Conservation (phyloP, 176 grass and related monocot genomes). For the Lolium rigidum region DNA sequence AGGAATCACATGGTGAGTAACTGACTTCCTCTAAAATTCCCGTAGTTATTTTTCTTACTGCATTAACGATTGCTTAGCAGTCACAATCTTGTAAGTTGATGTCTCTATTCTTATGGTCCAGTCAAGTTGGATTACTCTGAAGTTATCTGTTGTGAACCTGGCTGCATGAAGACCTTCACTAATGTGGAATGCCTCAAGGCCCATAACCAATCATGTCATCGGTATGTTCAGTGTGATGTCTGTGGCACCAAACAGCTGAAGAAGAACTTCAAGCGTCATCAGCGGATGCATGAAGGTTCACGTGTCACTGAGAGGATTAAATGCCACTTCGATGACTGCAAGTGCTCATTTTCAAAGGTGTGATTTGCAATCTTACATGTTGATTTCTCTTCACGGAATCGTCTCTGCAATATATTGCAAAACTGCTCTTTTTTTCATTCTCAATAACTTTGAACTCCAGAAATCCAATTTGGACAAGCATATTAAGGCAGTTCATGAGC, state of each 20-base stretch:
- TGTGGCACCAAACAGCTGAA: constrained; percentile 78
- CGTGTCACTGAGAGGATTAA: constrained; percentile 49
- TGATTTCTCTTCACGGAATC: background rate
- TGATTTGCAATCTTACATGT: constrained; percentile 17
- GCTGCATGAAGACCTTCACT: constrained; percentile 66
- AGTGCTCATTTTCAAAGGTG: constrained; percentile 78
- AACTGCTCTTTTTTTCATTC: constrained; percentile 26
- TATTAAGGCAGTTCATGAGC: constrained; percentile 66
- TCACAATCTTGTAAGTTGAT: constrained; percentile 9
- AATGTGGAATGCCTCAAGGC: constrained; percentile 66
- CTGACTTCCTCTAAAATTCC: background rate
- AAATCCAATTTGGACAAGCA: constrained; percentile 78
- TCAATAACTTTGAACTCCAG: constrained; percentile 44
- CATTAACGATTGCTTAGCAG: constrained; percentile 7
- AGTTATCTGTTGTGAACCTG: constrained; percentile 67
- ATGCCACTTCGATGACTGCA: constrained; percentile 68
- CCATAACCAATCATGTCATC: constrained; percentile 66
- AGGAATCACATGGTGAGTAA: constrained; percentile 73
- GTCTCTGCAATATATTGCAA: background rate
- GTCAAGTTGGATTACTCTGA: constrained; percentile 72
- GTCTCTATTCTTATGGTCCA: constrained; percentile 25
- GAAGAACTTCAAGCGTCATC: constrained; percentile 83
- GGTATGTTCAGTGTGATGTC: constrained; percentile 56
- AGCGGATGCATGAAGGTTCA: constrained; percentile 60
- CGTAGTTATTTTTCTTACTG: constrained; percentile 32